A percentile compares a stretch with the other conserved stretches of the same genome.
Conservation (phyloP, 768 basidiomycete genomes). For the Suillus subalutaceus region DNA sequence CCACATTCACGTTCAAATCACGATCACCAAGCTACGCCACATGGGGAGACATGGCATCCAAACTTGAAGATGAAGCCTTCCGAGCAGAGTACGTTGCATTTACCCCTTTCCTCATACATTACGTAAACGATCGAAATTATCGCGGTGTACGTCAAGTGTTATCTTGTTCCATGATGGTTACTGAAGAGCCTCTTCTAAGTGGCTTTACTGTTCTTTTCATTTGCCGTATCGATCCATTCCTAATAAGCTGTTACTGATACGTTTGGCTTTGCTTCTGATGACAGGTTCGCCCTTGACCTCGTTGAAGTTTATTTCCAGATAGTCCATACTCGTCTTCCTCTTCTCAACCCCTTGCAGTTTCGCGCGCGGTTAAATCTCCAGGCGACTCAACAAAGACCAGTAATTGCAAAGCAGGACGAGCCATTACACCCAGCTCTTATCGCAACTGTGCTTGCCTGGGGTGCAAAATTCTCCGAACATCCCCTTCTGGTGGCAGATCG, state of each 20-base stretch:
- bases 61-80: conserved; percentile 72
- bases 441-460: conserved; percentile 89
- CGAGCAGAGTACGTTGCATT: conserved; percentile 77
- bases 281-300: conserved; percentile 88
- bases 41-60: conserved; percentile 77
- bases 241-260: conserved; percentile 16
- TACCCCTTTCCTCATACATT: conserved; percentile 32
- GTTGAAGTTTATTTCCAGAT: conserved; percentile 96
- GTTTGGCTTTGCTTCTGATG: conserved; percentile 15
- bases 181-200: conserved; percentile 17
- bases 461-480: conserved; percentile 92
- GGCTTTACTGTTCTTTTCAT: conserved; percentile 23
- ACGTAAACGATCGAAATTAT: conserved; percentile 31
- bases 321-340: conserved; percentile 84
- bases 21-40: conserved; percentile 56
- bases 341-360: conserved; percentile 83
- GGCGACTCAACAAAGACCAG: conserved; percentile 26
- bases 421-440: conserved; percentile 73
- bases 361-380: conserved; percentile 65
- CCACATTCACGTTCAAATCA: conserved; percentile 34
- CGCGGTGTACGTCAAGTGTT: conserved; percentile 27
- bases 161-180: conserved; percentile 24
- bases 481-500: conserved; percentile 81
- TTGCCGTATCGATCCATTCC: conserved; percentile 30
- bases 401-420: conserved; percentile 38